A percentile compares a stretch with the other conserved stretches of the same genome.
Conservation (phyloP, 2,329 filamentous ascomycete genomes). For the Thermothelomyces thermophilus region DNA sequence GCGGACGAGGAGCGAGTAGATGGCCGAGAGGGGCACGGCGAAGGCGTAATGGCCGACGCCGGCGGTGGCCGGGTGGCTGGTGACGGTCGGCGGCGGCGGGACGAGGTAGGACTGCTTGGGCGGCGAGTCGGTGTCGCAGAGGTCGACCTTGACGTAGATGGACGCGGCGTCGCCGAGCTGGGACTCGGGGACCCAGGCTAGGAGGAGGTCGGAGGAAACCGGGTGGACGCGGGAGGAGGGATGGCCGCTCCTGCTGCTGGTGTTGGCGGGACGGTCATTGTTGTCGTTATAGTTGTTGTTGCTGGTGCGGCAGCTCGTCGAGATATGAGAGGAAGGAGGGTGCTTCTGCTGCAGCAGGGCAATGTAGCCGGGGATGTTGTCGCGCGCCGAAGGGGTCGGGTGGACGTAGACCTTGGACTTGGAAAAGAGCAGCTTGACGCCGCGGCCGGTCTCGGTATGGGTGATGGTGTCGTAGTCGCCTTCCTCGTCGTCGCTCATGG, state of each 20-base stretch:
- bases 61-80: constrained; percentile 61
- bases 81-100: constrained; percentile 81
- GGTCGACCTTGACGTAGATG: constrained; percentile 93
- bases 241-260: too few relatives aligned
- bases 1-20: constrained; percentile 84
- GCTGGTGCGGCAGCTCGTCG: constrained; percentile 30
- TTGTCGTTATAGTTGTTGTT: background rate
- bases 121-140: constrained; percentile 71
- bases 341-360: constrained; percentile 87
- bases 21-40: constrained; percentile 78
- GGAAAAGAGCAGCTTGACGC: constrained; percentile 88
- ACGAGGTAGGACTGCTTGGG: constrained; percentile 86
- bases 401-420: constrained; percentile 99
- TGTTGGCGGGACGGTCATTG: constrained; percentile 32
- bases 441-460: constrained; percentile 66
- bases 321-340: constrained; percentile 37
- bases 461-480: constrained; percentile 92
- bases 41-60: constrained; percentile 79
- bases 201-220: constrained; percentile 65
- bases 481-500: constrained; percentile 93
- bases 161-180: constrained; percentile 78
- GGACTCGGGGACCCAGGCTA: constrained; percentile 90
- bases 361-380: constrained; percentile 92
- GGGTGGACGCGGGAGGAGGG: constrained; percentile 31
- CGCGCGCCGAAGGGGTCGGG: constrained; percentile 83